Evolutionary conservation across 179 eudicot genomes (phyloP).

Genomic region (Vitellaria paradoxa): DNA sequence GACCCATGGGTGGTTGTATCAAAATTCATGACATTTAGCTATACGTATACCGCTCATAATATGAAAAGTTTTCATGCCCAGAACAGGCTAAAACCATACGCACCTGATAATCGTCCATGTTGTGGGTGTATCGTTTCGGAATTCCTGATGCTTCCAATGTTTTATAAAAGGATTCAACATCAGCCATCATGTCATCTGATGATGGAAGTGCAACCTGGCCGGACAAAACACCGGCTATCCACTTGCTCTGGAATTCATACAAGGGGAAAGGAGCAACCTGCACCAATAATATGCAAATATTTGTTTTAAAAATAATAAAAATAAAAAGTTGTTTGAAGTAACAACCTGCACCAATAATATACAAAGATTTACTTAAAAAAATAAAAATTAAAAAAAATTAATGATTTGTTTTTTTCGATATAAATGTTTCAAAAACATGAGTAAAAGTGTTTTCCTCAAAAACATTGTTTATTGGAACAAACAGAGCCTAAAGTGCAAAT

Average conservation of each 20-base stretch:
- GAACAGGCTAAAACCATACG: neutral
- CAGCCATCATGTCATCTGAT: conserved; percentile 65
- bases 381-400: too few relatives aligned
- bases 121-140: conserved; percentile 81
- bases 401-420: too few relatives aligned
- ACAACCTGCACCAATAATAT: conserved; percentile 43
- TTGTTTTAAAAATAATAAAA: neutral
- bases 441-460: too few relatives aligned
- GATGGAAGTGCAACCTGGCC: conserved; percentile 66
- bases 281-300: conserved; percentile 8
- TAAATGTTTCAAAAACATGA: too few relatives aligned
- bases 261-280: conserved; percentile 76
- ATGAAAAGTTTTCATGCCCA: too few relatives aligned
- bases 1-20: too few relatives aligned
- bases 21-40: too few relatives aligned
- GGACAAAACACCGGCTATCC: conserved; percentile 81
- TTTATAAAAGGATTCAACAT: conserved; percentile 61
- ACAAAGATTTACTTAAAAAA: neutral
- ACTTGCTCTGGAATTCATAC: conserved; percentile 78
- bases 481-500: too few relatives aligned
- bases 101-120: conserved; percentile 53
- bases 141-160: conserved; percentile 51
- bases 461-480: too few relatives aligned
- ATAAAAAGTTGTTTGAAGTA: conserved; percentile 28
- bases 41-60: too few relatives aligned